Evolutionary conservation across 163 green algal species (phyloP).

Genomic region (Scenedesmus sp.): DNA sequence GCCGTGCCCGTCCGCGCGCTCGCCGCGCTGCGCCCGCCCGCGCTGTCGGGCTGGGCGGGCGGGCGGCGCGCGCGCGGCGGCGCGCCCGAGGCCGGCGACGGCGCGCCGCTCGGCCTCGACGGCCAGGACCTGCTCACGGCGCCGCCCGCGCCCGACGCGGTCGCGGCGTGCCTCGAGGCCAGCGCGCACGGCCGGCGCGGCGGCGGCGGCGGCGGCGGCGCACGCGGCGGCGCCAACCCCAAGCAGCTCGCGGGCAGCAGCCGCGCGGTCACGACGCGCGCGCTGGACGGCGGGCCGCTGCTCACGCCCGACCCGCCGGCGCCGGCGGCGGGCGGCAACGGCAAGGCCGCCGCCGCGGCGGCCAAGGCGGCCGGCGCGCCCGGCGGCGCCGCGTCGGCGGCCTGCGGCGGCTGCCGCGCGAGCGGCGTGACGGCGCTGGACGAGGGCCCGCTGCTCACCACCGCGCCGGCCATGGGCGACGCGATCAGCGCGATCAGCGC

Average conservation of each 20-base stretch:
- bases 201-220: neutral
- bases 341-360: neutral
- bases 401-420: conserved; percentile 21
- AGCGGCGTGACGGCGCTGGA: conserved; percentile 26
- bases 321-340: neutral
- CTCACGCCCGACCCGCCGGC: conserved; percentile 15
- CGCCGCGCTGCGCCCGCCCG: neutral
- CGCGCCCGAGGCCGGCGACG: neutral
- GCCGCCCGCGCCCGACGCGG: conserved; percentile 1
- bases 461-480: conserved; percentile 12
- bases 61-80: neutral
- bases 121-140: conserved; percentile 10
- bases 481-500: conserved; percentile 33
- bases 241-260: conserved; percentile 16
- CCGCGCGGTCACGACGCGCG: neutral
- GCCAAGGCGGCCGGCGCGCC: neutral
- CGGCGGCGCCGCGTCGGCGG: neutral
- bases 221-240: neutral
- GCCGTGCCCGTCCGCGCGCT: conserved; percentile 14
- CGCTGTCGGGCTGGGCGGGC: neutral
- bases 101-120: neutral
- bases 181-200: neutral
- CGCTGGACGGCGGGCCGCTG: conserved; percentile 7
- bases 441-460: conserved; percentile 14
- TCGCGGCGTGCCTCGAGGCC: conserved; percentile 21